Percentiles rank a stretch among this genome's conserved stretches.
Conservation (phyloP, 2,329 filamentous ascomycete species). For the Neofusicoccum parvum region DNA sequence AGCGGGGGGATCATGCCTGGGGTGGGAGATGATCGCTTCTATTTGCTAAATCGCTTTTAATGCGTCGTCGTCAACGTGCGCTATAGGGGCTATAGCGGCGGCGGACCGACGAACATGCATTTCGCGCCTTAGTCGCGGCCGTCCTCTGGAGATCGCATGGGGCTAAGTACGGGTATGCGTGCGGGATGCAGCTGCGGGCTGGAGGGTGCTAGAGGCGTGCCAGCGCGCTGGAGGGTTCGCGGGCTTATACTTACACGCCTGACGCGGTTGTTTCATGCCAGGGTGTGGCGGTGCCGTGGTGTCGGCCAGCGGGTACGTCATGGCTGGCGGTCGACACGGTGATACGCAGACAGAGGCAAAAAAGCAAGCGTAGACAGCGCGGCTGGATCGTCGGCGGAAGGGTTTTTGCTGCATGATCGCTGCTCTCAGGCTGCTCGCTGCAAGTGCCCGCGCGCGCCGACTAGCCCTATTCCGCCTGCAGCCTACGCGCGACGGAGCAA, state of each 20-base stretch:
- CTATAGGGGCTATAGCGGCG: not conserved
- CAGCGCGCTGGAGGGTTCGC: not conserved
- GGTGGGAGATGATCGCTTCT: slow-evolving; percentile 1
- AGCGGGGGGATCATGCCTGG: not conserved
- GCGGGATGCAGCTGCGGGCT: not conserved
- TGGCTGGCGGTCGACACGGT: not conserved
- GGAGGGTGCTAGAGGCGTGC: not conserved
- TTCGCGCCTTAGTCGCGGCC: not conserved
- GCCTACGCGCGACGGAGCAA: not conserved
- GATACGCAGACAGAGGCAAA: not conserved
- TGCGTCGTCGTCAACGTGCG: not conserved
- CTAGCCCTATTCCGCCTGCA: slow-evolving; percentile 4
- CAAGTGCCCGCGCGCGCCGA: slow-evolving; percentile 8
- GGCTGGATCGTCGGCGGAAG: not conserved
- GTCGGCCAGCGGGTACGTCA: not conserved
- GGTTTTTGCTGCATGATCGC: slow-evolving; percentile 10
- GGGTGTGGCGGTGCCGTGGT: not conserved
- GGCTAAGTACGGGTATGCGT: not conserved
- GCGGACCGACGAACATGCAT: not conserved
- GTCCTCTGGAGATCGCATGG: not conserved
- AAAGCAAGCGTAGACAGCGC: not conserved
- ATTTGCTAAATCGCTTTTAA: not conserved
- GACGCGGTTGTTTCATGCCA: not conserved
- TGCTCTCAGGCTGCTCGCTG: not conserved
- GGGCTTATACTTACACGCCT: not conserved